Base-by-base conservation (phyloP, 805 yeast genomes). In the Sungouiozyma intestinalis region DNA sequence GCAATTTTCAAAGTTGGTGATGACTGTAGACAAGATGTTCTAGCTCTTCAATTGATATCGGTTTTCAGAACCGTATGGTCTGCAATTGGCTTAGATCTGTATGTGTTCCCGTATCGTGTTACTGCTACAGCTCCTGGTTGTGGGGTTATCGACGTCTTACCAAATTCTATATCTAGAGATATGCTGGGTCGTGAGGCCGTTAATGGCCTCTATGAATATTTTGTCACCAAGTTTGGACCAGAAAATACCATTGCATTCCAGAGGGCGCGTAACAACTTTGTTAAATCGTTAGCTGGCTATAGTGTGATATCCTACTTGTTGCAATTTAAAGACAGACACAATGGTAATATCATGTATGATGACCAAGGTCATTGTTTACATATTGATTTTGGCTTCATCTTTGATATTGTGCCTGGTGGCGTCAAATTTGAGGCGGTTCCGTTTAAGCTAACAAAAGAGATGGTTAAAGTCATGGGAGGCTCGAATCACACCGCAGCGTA, bases 41-140 rank as follows among this genome's bases (percentile, higher is more conserved):
- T 92, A 50, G 97, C 96, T 0, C 68, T 92, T 45, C 99, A 92
- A 59, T 69, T 92, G 56, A 82, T 94, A 44, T 82, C 96, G 3
- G 79, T 92, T 32, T 92, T 94, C 71, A 74, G 95, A 53, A 79
- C 90, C 36, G 85, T 92, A 40, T 92, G 96, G 94, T 76, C 77
- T 47, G 74, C 77, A 48, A 78, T 84, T 11, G 97, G 97, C 1
- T 69, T 92, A 47, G 97, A 92, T 60, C 74, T 90, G 35, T 92
- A 72, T 62, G 94, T 92, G 19, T 94, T 77, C 65, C 98, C 99
- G 1, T 76, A 92, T 63, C 69, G 97, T 50, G 98, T 92, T 19
- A 88, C 96, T 0, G 98, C 99, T 1, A 92, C 99, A 8, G 96
- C 95, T 2, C 97, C 98, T 1, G 98, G 99, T 0, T 88, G 97